Base-by-base conservation (phyloP, 2,329 filamentous ascomycete genomes). In the Dactylellina leptospora region DNA sequence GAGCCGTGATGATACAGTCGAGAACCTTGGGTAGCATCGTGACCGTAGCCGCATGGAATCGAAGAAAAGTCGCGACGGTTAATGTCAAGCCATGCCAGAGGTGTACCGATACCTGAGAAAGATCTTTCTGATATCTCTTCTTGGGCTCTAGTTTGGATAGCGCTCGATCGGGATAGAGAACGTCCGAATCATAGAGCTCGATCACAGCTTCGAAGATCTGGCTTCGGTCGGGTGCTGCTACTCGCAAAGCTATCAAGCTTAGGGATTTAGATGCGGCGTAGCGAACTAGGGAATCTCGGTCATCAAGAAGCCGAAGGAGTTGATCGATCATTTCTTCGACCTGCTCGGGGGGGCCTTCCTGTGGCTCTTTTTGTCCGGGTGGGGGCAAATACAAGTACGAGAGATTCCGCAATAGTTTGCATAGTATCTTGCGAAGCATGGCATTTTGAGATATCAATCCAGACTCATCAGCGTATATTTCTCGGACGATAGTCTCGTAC, bases 231-330 rank as follows among this genome's bases (percentile, higher is more conserved):
- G 89, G 89, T 0, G 86, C 80, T 45, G 92, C 87, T 5, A 99
- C 81, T 75, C 90, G 93, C 54, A 96, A 82, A 0, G 93, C 89
- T 75, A 97, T 87, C 58, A 96, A 85, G 79, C 92, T 96, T 45
- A 97, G 85, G 2, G 92, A 90, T 81, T 99, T 99, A 79, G 92
- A 96, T 18, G 93, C 91, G 28, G 93, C 90, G 76, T 96, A 86
- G 36, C 95, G 85, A 10, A 99, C 93, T 0, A 92, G 92, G 0
- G 93, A 97, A 77, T 97, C 93, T 71, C 91, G 90, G 79, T 99
- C 95, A 1, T 87, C 87, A 0, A 97, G 82, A 10, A 85, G 85
- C 70, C 91, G 88, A 1, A 99, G 84, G 2, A 97, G 84, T 76
- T 90, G 88, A 59, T 92, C 90, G 75, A 99, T 92, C 3, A 90